phyloP scores from a whole-genome alignment of 2,329 filamentous ascomycete species.

The Aurifilum marmelostoma region DNA sequence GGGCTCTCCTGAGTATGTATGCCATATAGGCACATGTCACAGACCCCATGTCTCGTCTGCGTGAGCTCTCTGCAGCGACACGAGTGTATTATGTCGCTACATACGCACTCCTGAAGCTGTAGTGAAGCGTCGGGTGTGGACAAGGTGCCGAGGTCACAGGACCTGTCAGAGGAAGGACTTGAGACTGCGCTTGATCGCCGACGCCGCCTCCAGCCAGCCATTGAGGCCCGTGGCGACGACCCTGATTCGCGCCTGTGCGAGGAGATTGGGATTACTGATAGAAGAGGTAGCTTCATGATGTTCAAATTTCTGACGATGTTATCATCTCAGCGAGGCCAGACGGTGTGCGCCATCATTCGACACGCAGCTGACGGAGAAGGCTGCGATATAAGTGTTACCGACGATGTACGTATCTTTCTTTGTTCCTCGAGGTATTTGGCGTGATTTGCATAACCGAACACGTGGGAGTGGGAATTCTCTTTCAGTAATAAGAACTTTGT shows the following conservation, averaged over 20 bases:
- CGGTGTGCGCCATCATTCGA: neutral
- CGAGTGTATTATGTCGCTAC: neutral
- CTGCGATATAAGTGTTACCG: neutral
- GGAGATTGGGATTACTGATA: neutral
- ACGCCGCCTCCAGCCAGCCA: neutral
- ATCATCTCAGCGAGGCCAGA: neutral
- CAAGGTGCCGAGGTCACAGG: neutral
- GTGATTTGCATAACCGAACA: neutral
- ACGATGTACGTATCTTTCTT: neutral
- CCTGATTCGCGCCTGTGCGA: neutral
- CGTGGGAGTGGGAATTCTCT: neutral
- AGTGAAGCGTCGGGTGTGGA: neutral
- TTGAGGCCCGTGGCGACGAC: neutral
- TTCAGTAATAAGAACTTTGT: neutral
- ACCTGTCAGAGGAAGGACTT: neutral
- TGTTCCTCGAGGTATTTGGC: neutral
- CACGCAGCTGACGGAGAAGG: neutral
- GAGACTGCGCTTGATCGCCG: constrained; percentile 2
- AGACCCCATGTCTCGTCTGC: constrained; percentile 5
- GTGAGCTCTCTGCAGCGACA: constrained; percentile 8
- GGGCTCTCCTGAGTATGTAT: neutral
- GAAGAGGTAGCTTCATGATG: neutral
- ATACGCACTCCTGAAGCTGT: neutral
- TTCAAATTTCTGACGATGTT: neutral
- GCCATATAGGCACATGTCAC: constrained; percentile 11